Evolutionary conservation across 352 stramenopile genomes (phyloP).

Genomic region (Phytophthora pluvialis): DNA sequence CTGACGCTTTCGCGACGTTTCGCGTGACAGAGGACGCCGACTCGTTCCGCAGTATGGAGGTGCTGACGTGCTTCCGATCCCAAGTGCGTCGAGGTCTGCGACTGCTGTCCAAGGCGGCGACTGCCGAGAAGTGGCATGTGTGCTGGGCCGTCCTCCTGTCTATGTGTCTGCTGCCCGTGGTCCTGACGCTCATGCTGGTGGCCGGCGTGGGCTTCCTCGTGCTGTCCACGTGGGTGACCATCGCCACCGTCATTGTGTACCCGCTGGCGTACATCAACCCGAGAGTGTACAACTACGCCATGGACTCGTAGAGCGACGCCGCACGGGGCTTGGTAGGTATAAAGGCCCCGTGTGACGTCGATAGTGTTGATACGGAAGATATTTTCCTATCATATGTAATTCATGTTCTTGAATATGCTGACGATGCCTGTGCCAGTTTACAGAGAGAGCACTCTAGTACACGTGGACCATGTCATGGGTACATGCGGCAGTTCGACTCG

Average conservation of each 20-base stretch:
- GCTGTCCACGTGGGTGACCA: conserved; percentile 21
- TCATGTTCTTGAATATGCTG: not conserved
- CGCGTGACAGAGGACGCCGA: conserved; percentile 4
- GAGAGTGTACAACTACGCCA: conserved; percentile 31
- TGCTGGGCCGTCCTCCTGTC: conserved; percentile 33
- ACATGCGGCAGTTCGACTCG: too few species aligned
- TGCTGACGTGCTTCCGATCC: conserved; percentile 34
- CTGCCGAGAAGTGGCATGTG: conserved; percentile 31
- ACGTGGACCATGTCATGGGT: too few species aligned
- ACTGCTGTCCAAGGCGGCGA: conserved; percentile 22
- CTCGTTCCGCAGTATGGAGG: conserved; percentile 32
- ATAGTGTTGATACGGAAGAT: not conserved
- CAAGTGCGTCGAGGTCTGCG: conserved; percentile 28
- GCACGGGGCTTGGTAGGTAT: conserved; percentile 23
- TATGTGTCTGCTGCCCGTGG: conserved; percentile 23
- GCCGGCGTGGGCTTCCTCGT: conserved; percentile 29
- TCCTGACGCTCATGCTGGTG: conserved; percentile 27
- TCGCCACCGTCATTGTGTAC: conserved; percentile 18
- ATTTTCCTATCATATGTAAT: not conserved
- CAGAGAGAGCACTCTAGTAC: too few species aligned
- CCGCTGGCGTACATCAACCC: conserved; percentile 33
- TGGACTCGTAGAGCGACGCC: conserved; percentile 20
- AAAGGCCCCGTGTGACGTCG: conserved; percentile 17
- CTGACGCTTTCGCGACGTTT: conserved; percentile 5
- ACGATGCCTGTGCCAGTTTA: not conserved